phyloP scores from a whole-genome alignment of 768 basidiomycete species.

The Phanerochaete carnosa region DNA sequence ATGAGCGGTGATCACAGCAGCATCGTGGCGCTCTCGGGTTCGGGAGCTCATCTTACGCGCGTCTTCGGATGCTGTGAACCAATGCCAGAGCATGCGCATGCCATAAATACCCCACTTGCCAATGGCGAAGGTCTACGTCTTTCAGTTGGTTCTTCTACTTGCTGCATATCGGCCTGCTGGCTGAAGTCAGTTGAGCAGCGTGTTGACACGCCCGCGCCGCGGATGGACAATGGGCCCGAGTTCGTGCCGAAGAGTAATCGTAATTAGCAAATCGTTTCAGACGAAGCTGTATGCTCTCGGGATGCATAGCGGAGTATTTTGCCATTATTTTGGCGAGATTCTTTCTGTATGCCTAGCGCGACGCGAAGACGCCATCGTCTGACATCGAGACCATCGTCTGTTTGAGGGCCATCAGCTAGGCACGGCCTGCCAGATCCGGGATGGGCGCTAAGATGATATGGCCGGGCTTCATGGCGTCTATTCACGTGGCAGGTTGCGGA shows the following conservation, averaged over 20 bases:
- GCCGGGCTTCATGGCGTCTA: neutral
- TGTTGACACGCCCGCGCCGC: neutral
- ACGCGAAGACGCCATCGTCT: neutral
- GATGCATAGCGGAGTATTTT: neutral
- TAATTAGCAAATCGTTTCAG: neutral
- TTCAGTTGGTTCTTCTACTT: neutral
- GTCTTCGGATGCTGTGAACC: too few relatives aligned
- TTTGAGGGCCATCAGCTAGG: neutral
- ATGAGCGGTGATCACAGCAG: neutral
- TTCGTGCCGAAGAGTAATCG: neutral
- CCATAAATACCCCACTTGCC: neutral
- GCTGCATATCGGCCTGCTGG: neutral
- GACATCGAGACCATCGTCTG: too few relatives aligned
- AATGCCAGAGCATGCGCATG: too few relatives aligned
- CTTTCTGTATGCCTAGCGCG: neutral
- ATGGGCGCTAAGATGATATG: neutral
- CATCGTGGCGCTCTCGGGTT: neutral
- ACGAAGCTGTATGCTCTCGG: neutral
- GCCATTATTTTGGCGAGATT: neutral
- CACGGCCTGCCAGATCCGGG: neutral
- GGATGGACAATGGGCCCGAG: neutral
- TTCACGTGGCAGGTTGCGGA: neutral
- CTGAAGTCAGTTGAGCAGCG: neutral
- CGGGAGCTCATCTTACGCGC: too few relatives aligned
- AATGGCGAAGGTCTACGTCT: neutral